Evolutionary conservation across 352 stramenopile genomes (phyloP).

Genomic region (Pythium oligandrum): DNA sequence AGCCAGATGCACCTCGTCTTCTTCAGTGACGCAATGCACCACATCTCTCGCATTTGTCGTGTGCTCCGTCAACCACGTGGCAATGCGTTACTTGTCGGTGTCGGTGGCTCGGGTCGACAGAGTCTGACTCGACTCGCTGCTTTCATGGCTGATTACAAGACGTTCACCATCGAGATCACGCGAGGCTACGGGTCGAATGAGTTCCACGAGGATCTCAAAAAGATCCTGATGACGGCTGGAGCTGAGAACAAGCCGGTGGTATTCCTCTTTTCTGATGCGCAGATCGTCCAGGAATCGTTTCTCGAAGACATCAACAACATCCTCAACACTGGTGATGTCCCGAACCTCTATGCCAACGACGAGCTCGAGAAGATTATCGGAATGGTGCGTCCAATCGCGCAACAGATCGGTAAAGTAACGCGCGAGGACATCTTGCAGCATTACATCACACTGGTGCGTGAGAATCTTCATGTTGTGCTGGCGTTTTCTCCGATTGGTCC

Average conservation of each 20-base stretch:
- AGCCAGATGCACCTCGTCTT: slow-evolving; percentile 94
- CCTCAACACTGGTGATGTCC: slow-evolving; percentile 91
- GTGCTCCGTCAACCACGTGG: slow-evolving; percentile 89
- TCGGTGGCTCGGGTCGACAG: slow-evolving; percentile 88
- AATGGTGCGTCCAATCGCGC: slow-evolving; percentile 76
- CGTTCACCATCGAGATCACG: slow-evolving; percentile 92
- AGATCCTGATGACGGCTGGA: slow-evolving; percentile 86
- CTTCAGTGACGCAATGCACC: slow-evolving; percentile 93
- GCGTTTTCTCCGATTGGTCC: slow-evolving; percentile 90
- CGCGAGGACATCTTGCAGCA: slow-evolving; percentile 82
- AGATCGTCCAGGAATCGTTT: slow-evolving; percentile 93
- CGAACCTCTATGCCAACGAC: slow-evolving; percentile 90
- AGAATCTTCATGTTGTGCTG: slow-evolving; percentile 94
- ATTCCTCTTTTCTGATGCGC: slow-evolving; percentile 92
- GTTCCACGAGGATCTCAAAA: slow-evolving; percentile 92
- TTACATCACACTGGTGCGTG: slow-evolving; percentile 89
- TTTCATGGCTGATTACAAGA: slow-evolving; percentile 92
- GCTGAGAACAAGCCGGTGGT: slow-evolving; percentile 85
- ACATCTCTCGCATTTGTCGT: slow-evolving; percentile 91
- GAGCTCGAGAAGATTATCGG: slow-evolving; percentile 89
- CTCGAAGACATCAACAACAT: slow-evolving; percentile 95
- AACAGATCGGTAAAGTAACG: slow-evolving; percentile 74
- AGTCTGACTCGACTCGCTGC: slow-evolving; percentile 87
- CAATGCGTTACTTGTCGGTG: slow-evolving; percentile 90
- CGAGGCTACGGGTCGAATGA: slow-evolving; percentile 86